Percentiles rank a stretch among this genome's conserved stretches.
These are phyloP conservation scores for Miscanthus sacchariflorus DNA, from an alignment of 202 grass and related monocot species.

Conservation along the genomic window DNA sequence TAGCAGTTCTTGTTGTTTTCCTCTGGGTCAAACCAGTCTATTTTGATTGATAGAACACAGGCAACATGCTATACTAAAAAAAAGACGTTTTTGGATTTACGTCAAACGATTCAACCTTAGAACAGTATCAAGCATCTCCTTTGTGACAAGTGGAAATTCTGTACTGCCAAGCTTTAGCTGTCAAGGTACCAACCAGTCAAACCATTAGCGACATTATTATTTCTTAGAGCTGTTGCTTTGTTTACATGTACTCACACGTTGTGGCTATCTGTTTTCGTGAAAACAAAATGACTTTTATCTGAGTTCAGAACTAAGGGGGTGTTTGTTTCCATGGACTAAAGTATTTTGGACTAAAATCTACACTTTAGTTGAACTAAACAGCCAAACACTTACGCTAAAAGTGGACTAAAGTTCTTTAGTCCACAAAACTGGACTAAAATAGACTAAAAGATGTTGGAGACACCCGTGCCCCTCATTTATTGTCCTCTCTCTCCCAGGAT, in stretches of 20 bases:
- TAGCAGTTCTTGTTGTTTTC: neutral
- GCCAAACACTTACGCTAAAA: no score
- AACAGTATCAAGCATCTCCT: constrained; percentile 36
- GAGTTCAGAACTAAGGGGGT: no score
- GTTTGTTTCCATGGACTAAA: no score
- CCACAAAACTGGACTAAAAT: no score
- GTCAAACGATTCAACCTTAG: neutral
- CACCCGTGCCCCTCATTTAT: no score
- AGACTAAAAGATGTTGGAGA: no score
- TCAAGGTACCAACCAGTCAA: neutral
- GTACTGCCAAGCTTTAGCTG: constrained; percentile 9
- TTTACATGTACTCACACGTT: neutral
- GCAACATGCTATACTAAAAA: neutral
- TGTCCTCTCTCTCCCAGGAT: no score
- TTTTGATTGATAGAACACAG: neutral
- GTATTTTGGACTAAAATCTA: no score
- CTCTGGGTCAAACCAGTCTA: constrained; percentile 16
- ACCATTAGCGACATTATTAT: no score
- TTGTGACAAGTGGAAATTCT: neutral
- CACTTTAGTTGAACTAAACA: no score
- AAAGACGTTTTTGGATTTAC: constrained; percentile 40
- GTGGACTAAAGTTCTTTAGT: no score
- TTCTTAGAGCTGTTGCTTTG: neutral
- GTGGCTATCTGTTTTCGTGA: neutral
- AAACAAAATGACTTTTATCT: neutral